Evolutionary conservation across 2,329 filamentous ascomycete species (phyloP), one percentile per base, ranked within the genome.

Genomic region (Xylaria digitata): DNA sequence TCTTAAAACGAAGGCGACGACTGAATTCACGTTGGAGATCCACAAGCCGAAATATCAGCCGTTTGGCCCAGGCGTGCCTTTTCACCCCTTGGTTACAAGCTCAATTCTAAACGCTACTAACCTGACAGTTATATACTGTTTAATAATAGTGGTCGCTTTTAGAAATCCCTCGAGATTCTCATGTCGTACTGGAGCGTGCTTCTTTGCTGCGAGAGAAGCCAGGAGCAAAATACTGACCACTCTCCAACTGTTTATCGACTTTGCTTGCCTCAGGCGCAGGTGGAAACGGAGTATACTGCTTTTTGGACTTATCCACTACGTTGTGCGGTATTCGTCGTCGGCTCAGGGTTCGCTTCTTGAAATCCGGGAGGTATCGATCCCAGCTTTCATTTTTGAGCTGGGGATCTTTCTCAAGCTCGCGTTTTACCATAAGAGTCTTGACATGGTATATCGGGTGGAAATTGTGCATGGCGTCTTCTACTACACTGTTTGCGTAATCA

Each of bases 251-350:
- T 80, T 94, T 82, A 81, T 99, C 96, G 74, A 99, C 88, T 88
- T 98, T 99, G 88, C 94, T 97, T 92, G 97, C 97, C 86, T 99
- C 95, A 72, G 94, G 94, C 49, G 94, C 88, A 6, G 96, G 96
- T 55, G 96, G 96, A 89, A 99, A 99, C 9, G 96, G 95, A 71
- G 96, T 99, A 85, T 97, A 99, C 13, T 85, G 81, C 87, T 97
- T 98, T 26, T 26, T 26, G 5, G 26, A 26, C 87, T 99, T 99
- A 84, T 99, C 94, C 61, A 88, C 93, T 77, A 99, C 90, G 76
- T 92, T 93, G 84, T 88, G 88, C 0, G 96, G 96, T 74, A 90
- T 89, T 72, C 89, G 88, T 72, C 96, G 87, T 83, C 94, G 94
- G 82, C 89, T 94, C 71, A 98, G 86, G 63, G 91, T 95, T 76